These are phyloP conservation scores for Amauroascus verrucosus DNA, from an alignment of 2,329 filamentous ascomycete species.

Conservation along the genomic window DNA sequence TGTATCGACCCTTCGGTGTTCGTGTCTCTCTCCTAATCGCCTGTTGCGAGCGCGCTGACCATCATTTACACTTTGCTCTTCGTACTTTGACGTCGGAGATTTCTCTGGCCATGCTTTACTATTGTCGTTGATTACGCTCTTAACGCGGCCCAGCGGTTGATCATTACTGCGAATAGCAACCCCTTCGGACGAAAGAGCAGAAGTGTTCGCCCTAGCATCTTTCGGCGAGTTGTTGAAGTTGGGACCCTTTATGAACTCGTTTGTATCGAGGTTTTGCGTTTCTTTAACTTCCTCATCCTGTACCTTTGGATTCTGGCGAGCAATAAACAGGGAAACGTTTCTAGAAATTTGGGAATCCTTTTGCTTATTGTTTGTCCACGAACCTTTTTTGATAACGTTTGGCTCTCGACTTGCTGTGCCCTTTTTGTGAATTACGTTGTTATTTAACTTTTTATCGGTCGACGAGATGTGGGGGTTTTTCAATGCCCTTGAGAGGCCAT, in stretches of 20 bases:
- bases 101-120: not conserved
- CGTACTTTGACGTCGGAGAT: not conserved
- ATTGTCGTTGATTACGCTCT: too few species aligned
- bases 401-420: not conserved
- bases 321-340: constrained; percentile 18
- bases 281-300: not conserved
- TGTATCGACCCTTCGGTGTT: not conserved
- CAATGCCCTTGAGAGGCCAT: constrained; percentile 1
- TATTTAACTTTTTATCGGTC: not conserved
- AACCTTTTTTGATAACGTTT: not conserved
- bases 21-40: not conserved
- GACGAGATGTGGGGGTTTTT: constrained; percentile 6
- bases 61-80: not conserved
- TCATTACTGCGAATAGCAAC: too few species aligned
- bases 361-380: not conserved
- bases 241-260: not conserved
- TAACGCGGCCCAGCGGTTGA: too few species aligned
- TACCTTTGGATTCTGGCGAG: constrained; percentile 10
- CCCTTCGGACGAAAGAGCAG: too few species aligned
- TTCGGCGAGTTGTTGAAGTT: not conserved
- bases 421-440: not conserved
- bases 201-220: too few species aligned
- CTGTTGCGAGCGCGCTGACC: not conserved
- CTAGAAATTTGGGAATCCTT: constrained; percentile 14
- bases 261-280: not conserved